phyloP scores from a whole-genome alignment of 2,329 filamentous ascomycete species.

The Cucurbitaria berberidis region DNA sequence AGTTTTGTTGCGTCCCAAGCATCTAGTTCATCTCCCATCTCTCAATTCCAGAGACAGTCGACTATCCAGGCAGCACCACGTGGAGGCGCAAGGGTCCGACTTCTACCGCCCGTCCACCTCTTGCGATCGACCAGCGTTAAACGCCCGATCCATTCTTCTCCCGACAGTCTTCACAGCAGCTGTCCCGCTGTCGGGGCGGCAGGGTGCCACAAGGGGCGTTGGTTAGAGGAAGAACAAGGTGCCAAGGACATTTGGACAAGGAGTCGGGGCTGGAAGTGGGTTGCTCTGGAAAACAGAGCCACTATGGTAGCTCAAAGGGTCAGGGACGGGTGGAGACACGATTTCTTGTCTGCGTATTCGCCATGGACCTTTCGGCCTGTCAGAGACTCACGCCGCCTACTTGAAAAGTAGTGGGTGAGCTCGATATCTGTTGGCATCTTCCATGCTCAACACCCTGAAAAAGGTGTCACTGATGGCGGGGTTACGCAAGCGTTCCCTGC shows the following conservation, averaged over 20 bases:
- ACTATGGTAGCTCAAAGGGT: background rate
- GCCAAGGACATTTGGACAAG: too few relatives aligned
- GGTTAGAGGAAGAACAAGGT: too few relatives aligned
- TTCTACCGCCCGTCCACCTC: conserved; percentile 44
- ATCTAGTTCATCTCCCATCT: conserved; percentile 40
- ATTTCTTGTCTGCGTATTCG: conserved; percentile 27
- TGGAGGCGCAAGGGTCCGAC: conserved; percentile 48
- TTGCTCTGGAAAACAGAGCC: background rate
- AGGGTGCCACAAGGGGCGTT: background rate
- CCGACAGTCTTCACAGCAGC: conserved; percentile 20
- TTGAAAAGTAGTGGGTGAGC: conserved; percentile 5
- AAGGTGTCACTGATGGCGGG: conserved; percentile 30
- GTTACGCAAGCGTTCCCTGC: conserved; percentile 23
- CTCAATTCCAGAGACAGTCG: conserved; percentile 6
- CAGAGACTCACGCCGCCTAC: conserved; percentile 17
- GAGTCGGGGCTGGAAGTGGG: background rate
- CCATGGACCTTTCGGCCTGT: conserved; percentile 39
- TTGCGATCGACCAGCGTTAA: conserved; percentile 32
- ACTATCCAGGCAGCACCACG: conserved; percentile 47
- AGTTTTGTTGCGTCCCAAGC: conserved; percentile 35
- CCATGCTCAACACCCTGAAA: conserved; percentile 26
- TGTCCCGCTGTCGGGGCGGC: conserved; percentile 13
- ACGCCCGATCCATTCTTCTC: conserved; percentile 29
- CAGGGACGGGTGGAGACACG: background rate
- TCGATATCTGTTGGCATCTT: conserved; percentile 40